Evolutionary conservation across 148 eudicot genomes (phyloP), one percentile per base, ranked within the genome.

Genomic region (Camellia sinensis): DNA sequence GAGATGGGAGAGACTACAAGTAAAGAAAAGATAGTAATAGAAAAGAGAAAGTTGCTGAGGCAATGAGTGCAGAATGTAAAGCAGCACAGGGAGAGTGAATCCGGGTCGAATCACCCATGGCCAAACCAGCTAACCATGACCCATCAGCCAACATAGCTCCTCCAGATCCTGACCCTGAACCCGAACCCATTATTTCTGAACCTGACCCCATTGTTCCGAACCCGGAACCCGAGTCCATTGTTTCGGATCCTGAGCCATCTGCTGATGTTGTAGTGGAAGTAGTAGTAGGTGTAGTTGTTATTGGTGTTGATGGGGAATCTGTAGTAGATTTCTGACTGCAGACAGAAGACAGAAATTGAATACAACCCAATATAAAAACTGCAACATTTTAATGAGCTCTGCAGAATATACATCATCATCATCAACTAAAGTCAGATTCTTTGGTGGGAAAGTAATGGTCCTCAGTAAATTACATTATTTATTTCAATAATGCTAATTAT

Each of bases 271-370:
- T 84, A 52, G 74, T 79, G 66, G 89, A 29, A 78, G 37, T 29
- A 29, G 37, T 29, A 1, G 37, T 29, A 29, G 37, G 37, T 29
- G 37, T 29, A 29, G 37, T 29, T 0, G 37, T 29, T 0, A 29
- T 29, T 29, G 37, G 37, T 29, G 56, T 68, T 67, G 63, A 85
- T 59, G 74, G 80, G 66, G 89, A 29, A 78, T 89, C 91, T 75
- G 83, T 86, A 40, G 98, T 62, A 48, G 95, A 91, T 87, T 94
- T 94, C 53, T 92, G 95, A 83, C 98, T 94, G 95, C 84, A 82
- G 5, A 48, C 54, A 53, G 65, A 4, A 82, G 5, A 48, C 54
- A 53, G 65, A 4, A 67, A 68, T 29, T 64, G 19, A 63, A 50
- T 40, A 43, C 48, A 29, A 2, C 1, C 9, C 7, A 6, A 6